phyloP scores from a whole-genome alignment of 345 rosid genomes.

The Euclidium syriacum region DNA sequence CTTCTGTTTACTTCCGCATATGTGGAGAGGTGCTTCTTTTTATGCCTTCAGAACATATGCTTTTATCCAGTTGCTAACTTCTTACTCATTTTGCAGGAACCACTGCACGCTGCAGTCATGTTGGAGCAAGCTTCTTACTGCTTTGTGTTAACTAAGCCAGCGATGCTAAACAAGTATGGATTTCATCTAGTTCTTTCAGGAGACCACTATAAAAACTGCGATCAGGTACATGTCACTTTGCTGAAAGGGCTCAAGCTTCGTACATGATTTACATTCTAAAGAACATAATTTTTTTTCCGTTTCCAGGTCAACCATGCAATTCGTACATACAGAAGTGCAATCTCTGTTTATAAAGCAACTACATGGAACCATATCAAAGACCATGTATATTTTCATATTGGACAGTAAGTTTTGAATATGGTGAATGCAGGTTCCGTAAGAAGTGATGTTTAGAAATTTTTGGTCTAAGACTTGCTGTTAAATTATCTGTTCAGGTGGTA shows the following conservation, averaged over 20 bases:
- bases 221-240: constrained; percentile 61
- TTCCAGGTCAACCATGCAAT: constrained; percentile 88
- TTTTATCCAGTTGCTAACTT: constrained; percentile 14
- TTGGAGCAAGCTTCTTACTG: constrained; percentile 99
- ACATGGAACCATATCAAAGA: constrained; percentile 90
- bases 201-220: constrained; percentile 84
- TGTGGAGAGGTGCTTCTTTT: constrained; percentile 76
- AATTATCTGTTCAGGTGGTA: constrained; percentile 64
- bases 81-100: constrained; percentile 50
- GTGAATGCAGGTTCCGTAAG: constrained; percentile 11
- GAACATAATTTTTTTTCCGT: constrained; percentile 17
- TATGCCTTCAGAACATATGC: constrained; percentile 1
- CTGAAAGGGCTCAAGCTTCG: constrained; percentile 14
- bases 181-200: constrained; percentile 98
- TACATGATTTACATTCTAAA: constrained; percentile 23
- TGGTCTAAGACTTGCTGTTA: constrained; percentile 11
- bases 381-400: constrained; percentile 91
- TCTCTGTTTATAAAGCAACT: constrained; percentile 80
- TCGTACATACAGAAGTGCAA: constrained; percentile 79
- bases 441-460: constrained; percentile 2
- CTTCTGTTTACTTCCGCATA: constrained; percentile 86
- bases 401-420: constrained; percentile 64
- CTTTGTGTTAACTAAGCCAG: constrained; percentile 78
- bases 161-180: constrained; percentile 94
- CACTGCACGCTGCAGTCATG: constrained; percentile 94